Evolutionary conservation across 805 yeast species (phyloP), one percentile per base, ranked within the genome.

Genomic region (Teunomyces funiuensis): DNA sequence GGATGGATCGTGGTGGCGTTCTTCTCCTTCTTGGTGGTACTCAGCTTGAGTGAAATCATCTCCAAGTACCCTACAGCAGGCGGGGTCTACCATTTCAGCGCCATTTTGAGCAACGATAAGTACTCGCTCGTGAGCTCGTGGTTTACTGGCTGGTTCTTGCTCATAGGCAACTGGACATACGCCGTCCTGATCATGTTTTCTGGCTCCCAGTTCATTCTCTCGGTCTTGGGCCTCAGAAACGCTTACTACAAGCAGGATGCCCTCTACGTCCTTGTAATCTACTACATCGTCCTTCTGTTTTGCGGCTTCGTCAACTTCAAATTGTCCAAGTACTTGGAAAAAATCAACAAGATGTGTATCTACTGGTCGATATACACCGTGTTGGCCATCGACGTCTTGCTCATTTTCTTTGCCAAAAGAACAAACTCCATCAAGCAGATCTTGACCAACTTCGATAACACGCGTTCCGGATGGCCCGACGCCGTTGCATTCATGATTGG

Each of bases 101-200:
- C 88, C 6, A 77, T 85, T 44, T 62, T 85, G 30, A 81, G 88
- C 13, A 76, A 75, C 40, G 77, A 77, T 10, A 69, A 68, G 34
- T 76, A 79, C 45, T 74, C 85, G n/a, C 60, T 74, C 28, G 57
- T 78, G 4, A 69, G 82, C 37, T 80, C 88, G 2, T 85, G 91
- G 91, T 79, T 76, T 53, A 83, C 88, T 0, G 93, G 93, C 0
- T 85, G 90, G 85, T 76, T 80, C 46, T 63, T 84, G 39, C 65
- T 85, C 14, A 69, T 85, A 18, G 93, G 93, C 0, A 85, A 83
- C 55, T 81, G 88, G 87, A 76, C 88, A 2, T 84, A 83, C 76
- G 79, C 85, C 43, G 79, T 83, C 4, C 79, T 87, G 44, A 82
- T 83, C 39, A 73, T 86, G 16, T 85, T 82, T 60, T 83, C 87